Conservation (phyloP, 768 basidiomycete genomes). For the Solioccasus polychromus region DNA sequence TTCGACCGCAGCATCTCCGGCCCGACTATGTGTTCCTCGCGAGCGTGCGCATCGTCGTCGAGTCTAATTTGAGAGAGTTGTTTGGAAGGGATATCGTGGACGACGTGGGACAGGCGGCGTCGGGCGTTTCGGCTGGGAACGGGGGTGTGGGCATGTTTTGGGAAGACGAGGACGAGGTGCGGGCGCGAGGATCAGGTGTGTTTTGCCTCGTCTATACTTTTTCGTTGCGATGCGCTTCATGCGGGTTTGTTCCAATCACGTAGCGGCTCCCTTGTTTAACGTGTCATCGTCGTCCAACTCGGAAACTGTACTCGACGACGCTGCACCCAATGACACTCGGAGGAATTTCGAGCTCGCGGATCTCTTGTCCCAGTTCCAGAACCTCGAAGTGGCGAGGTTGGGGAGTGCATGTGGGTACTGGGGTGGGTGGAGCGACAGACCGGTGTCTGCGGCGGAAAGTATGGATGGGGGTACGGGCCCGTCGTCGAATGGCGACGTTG, state of each 20-base stretch:
- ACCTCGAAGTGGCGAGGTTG: slow-evolving; percentile 38
- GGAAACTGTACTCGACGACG: neutral
- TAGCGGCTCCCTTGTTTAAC: neutral
- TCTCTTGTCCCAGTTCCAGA: slow-evolving; percentile 28
- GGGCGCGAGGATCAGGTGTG: slow-evolving; percentile 5
- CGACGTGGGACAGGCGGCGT: neutral
- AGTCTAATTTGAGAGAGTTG: slow-evolving; percentile 47
- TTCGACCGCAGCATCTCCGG: slow-evolving; percentile 30
- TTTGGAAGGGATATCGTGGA: slow-evolving; percentile 12
- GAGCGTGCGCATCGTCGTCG: slow-evolving; percentile 48
- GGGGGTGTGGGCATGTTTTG: slow-evolving; percentile 23
- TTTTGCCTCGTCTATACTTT: neutral
- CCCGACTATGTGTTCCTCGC: slow-evolving; percentile 54
- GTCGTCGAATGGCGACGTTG: neutral
- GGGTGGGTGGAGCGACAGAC: slow-evolving; percentile 23
- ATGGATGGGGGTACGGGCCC: neutral
- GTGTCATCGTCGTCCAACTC: neutral
- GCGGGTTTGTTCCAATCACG: no score
- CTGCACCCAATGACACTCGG: neutral
- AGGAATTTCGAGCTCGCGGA: slow-evolving; percentile 13
- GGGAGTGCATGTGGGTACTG: slow-evolving; percentile 44
- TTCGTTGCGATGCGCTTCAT: no score
- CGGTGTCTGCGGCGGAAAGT: neutral
- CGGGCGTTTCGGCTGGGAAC: neutral
- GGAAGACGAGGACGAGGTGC: slow-evolving; percentile 26